These are phyloP conservation scores for Amanita brunnescens DNA, from an alignment of 768 basidiomycete species.

Conservation along the genomic window DNA sequence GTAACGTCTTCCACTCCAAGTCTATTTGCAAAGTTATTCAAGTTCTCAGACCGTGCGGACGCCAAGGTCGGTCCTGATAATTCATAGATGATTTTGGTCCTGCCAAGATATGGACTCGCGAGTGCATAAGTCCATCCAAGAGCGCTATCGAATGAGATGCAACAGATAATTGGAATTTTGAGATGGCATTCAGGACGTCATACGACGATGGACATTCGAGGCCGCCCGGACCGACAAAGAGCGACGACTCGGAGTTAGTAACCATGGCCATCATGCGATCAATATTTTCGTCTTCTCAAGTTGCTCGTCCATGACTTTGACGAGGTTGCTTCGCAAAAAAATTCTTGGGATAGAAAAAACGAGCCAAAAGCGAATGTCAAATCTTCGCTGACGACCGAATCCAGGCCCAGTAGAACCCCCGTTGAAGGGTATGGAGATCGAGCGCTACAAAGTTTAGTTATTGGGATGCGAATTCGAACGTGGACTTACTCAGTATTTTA, in stretches of 20 bases:
- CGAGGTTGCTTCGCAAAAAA: slow-evolving; percentile 27
- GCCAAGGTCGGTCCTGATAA: slow-evolving; percentile 56
- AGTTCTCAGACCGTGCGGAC: slow-evolving; percentile 73
- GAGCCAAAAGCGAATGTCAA: slow-evolving; percentile 35
- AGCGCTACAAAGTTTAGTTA: slow-evolving; percentile 35
- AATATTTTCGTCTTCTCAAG: slow-evolving; percentile 57
- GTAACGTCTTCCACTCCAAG: slow-evolving; percentile 45
- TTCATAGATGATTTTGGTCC: slow-evolving; percentile 59
- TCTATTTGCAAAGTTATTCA: slow-evolving; percentile 32
- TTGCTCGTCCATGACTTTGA: slow-evolving; percentile 34
- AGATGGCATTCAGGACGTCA: slow-evolving; percentile 25
- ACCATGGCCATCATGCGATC: slow-evolving; percentile 60
- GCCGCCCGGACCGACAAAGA: slow-evolving; percentile 35
- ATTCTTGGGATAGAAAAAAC: slow-evolving; percentile 22
- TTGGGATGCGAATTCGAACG: too few species aligned
- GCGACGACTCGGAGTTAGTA: slow-evolving; percentile 43
- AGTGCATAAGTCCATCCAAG: slow-evolving; percentile 47
- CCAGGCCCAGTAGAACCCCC: slow-evolving; percentile 45
- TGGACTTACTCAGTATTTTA: too few species aligned
- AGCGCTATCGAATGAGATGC: slow-evolving; percentile 36
- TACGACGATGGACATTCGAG: slow-evolving; percentile 13
- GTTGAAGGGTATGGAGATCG: slow-evolving; percentile 68
- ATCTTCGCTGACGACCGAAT: slow-evolving; percentile 40
- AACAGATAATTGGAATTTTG: slow-evolving; percentile 43
- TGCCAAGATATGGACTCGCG: slow-evolving; percentile 52